These are phyloP conservation scores for Pleurotus tuoliensis DNA, from an alignment of 768 basidiomycete genomes.

Conservation along the genomic window DNA sequence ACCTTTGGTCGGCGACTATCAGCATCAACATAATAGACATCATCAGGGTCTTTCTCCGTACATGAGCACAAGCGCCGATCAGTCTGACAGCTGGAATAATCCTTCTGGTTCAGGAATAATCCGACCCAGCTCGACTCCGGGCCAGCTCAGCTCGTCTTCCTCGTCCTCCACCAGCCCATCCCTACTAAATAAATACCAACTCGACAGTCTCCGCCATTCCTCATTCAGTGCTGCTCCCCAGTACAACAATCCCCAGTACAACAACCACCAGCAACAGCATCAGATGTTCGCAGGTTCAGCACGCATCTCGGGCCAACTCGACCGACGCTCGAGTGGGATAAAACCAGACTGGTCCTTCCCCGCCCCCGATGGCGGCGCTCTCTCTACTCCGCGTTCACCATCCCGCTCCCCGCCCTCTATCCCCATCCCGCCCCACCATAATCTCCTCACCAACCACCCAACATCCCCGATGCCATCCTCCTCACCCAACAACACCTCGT, in stretches of 20 bases:
- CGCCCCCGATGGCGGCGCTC: conserved; percentile 50
- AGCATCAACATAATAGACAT: conserved; percentile 39
- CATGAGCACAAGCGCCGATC: conserved; percentile 24
- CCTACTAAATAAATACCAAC: conserved; percentile 61
- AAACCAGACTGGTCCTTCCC: conserved; percentile 74
- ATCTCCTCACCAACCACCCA: not conserved
- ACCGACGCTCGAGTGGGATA: conserved; percentile 56
- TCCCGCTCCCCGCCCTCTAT: conserved; percentile 45
- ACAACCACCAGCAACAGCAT: conserved; percentile 27
- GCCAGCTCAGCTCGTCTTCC: conserved; percentile 31
- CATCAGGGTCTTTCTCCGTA: conserved; percentile 40
- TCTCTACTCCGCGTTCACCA: conserved; percentile 26
- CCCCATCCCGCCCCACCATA: conserved; percentile 35
- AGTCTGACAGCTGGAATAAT: conserved; percentile 48
- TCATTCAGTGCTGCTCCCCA: conserved; percentile 58
- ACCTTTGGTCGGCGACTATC: conserved; percentile 43
- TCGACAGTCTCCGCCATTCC: conserved; percentile 60
- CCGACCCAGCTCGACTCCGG: conserved; percentile 66
- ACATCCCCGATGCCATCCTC: conserved; percentile 51
- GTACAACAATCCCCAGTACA: not conserved
- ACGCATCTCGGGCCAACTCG: conserved; percentile 69
- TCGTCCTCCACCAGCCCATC: conserved; percentile 22
- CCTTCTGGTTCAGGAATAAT: conserved; percentile 51
- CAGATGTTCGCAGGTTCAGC: conserved; percentile 64
- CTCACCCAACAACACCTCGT: conserved; percentile 45